These are phyloP conservation scores for Medicago lupulina DNA, from an alignment of 306 rosid genomes.

Conservation along the genomic window DNA sequence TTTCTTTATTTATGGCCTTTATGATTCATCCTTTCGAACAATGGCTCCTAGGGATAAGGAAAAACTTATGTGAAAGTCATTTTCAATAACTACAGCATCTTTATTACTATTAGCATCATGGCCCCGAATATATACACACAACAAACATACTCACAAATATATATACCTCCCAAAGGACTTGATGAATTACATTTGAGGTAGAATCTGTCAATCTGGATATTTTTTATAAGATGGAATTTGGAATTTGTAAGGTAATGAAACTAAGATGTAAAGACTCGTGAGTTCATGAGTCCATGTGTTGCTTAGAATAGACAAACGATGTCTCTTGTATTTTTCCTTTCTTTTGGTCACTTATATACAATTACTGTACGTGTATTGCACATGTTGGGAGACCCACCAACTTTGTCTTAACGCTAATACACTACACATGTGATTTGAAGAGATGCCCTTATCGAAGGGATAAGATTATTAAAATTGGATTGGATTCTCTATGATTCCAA, in stretches of 20 bases:
- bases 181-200: background rate
- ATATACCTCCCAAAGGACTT: background rate
- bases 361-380: constrained; percentile 16
- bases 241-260: background rate
- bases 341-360: background rate
- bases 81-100: constrained; percentile 15
- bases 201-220: background rate
- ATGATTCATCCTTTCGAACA: background rate
- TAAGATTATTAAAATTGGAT: constrained; percentile 22
- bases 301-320: constrained; percentile 23
- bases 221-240: constrained; percentile 12
- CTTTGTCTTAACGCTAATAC: constrained; percentile 40
- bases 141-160: constrained; percentile 27
- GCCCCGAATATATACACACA: constrained; percentile 12
- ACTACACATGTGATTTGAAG: constrained; percentile 44
- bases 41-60: constrained; percentile 4
- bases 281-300: background rate
- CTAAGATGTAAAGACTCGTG: constrained; percentile 5
- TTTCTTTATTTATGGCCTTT: background rate
- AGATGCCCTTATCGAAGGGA: constrained; percentile 31
- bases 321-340: background rate
- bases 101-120: background rate
- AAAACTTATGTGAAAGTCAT: background rate
- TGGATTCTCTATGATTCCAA: constrained; percentile 30
- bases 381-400: constrained; percentile 49